Evolutionary conservation across 768 basidiomycete genomes (phyloP), one percentile per base, ranked within the genome.

Genomic region (Serpula lacrymans): DNA sequence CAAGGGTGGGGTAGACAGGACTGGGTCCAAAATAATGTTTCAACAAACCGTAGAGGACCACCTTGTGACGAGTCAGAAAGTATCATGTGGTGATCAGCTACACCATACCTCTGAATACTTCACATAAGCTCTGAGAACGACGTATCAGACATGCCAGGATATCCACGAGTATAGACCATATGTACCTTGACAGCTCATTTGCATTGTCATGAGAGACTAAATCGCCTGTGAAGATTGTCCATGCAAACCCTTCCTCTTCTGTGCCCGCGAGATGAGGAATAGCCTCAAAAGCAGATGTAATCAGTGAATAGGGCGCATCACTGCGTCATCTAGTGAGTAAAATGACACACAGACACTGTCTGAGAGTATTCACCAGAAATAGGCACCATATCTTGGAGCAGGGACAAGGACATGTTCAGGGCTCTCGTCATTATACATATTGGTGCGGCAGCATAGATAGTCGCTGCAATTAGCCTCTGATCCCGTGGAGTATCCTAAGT

Each of bases 181-280:
- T 65, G 37, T 30, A 72, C 79, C 78, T 70, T 10, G 76, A 78
- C 25, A 85, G 64, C 54, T 86, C 74, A 44, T 79, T 77, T 36
- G 82, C 82, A 2, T 72, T 50, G 55, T 88, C 86, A 51, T 88
- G 86, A 8, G 80, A 71, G 17, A 85, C 84, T 32, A 87, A 55
- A 53, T 88, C 85, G 17, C 86, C 85, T 0, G 86, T 88, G 53
- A 76, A 88, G 11, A 88, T 27, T 1, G 75, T 75, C 60, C 77
- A 86, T 23, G 72, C 74, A 53, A 87, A 83, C 0, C 79, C 81
- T 3, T 65, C 73, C 0, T 69, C 61, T 47, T 75, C 48, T 6
- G 86, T 86, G 7, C 68, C 75, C 2, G 84, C 72, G 10, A 88
- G 65, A 5, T 70, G 69, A 6, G 83, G 85, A 37, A 88, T 84